A percentile compares a stretch with the other conserved stretches of the same genome.
These are phyloP conservation scores for Saccharomycopsis olivae DNA, from an alignment of 805 yeast species.

Conservation along the genomic window DNA sequence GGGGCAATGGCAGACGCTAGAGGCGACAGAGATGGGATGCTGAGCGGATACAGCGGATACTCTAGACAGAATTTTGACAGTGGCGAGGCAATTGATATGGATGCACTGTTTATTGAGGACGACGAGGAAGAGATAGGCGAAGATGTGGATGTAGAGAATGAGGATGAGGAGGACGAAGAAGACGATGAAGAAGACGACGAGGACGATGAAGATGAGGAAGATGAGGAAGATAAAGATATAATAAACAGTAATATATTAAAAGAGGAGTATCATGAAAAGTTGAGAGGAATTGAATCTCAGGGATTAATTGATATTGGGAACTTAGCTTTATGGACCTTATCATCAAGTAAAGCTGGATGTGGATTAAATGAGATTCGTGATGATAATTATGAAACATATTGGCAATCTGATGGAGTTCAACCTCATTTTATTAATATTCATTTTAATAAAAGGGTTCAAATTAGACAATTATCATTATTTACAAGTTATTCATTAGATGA, in stretches of 20 bases:
- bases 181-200: conserved; percentile 17
- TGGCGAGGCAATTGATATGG: no score
- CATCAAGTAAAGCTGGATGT: conserved; percentile 62
- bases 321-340: conserved; percentile 75
- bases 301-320: conserved; percentile 70
- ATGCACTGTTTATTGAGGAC: no score
- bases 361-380: conserved; percentile 67
- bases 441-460: conserved; percentile 64
- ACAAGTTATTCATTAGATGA: conserved; percentile 70
- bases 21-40: no score
- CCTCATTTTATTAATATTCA: conserved; percentile 78
- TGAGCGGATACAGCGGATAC: no score
- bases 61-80: no score
- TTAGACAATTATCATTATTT: conserved; percentile 61
- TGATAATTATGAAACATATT: conserved; percentile 59
- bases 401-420: conserved; percentile 93
- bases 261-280: conserved; percentile 10
- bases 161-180: conserved; percentile 7
- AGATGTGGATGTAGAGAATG: conserved; percentile 8
- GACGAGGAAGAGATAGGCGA: background rate
- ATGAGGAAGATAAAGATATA: conserved; percentile 11
- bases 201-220: conserved; percentile 13
- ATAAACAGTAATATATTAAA: conserved; percentile 1
- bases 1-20: no score
- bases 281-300: conserved; percentile 42